phyloP scores from a whole-genome alignment of 2,329 filamentous ascomycete genomes.

The Nemania abortiva region DNA sequence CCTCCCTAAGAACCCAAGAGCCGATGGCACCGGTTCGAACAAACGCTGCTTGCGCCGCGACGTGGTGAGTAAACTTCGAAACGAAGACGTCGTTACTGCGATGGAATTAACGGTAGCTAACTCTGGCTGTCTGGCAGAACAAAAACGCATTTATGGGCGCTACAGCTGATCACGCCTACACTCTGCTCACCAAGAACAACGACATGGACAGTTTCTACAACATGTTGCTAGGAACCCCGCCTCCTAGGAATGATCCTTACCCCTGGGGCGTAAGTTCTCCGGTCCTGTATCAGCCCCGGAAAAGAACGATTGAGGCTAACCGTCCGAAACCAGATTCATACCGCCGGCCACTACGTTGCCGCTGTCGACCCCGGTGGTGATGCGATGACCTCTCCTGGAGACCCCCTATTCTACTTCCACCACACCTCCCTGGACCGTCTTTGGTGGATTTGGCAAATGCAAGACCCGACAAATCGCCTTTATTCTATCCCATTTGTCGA shows the following conservation, averaged over 20 bases:
- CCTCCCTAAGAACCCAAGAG: conserved; percentile 51
- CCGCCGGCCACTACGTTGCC: conserved; percentile 54
- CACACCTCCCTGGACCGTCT: conserved; percentile 55
- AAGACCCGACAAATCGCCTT: conserved; percentile 53
- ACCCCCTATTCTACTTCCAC: conserved; percentile 58
- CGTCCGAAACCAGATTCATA: conserved; percentile 50
- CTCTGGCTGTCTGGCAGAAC: conserved; percentile 42
- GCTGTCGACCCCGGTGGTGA: conserved; percentile 56
- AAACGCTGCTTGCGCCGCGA: conserved; percentile 59
- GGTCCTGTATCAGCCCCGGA: not conserved
- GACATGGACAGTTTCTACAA: conserved; percentile 58
- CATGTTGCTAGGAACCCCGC: conserved; percentile 54
- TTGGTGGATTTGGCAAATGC: conserved; percentile 59
- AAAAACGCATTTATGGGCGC: conserved; percentile 53
- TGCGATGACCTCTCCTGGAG: conserved; percentile 53
- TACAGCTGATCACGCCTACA: conserved; percentile 52
- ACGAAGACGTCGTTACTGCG: not conserved
- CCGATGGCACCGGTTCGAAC: conserved; percentile 55
- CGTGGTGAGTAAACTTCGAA: conserved; percentile 39
- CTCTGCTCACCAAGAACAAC: conserved; percentile 53
- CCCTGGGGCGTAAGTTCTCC: conserved; percentile 54
- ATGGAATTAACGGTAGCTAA: not conserved
- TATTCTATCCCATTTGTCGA: conserved; percentile 47
- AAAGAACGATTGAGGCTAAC: conserved; percentile 31
- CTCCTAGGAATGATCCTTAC: conserved; percentile 52